Evolutionary conservation across 179 eudicot genomes (phyloP), one percentile per base, ranked within the genome.

Genomic region (Silene noctiflora): DNA sequence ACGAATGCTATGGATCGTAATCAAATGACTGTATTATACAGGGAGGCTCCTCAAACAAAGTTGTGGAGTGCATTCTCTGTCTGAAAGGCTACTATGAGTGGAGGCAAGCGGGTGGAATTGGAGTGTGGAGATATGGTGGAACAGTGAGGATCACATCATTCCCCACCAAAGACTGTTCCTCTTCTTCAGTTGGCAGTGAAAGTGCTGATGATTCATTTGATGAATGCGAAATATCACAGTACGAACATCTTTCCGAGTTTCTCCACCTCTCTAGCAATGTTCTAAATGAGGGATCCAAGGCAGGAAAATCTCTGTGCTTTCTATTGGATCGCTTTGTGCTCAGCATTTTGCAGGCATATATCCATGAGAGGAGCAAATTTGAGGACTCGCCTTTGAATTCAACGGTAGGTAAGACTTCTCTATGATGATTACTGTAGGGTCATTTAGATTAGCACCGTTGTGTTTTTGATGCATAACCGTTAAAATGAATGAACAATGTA

Each of bases 101-200:
- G 98, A 87, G 85, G 81, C 93, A 88, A 83, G 90, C 97, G 2
- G 98, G 98, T 71, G 98, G 95, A 33, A 82, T 88, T 82, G 98
- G 98, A 66, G 93, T 89, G 59, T 94, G 98, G 98, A 90, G 88
- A 82, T 94, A 94, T 65, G 98, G 98, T 66, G 97, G 98, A 51
- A 90, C 94, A 8, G 93, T 94, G 75, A 88, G 83, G 85, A 94
- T 94, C 72, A 88, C 90, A 17, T 84, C 97, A 1, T 84, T 79
- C 20, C 85, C 86, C 1, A 90, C 87, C 2, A 92, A 90, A 79
- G 95, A 83, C 33, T 85, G 90, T 22, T 86, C 91, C 0, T 84
- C 93, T 68, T 89, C 97, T 42, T 83, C 88, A 16, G 81, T 86
- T 63, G 90, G 91, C 44, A 90, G 90, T 85, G 97, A 92, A 77